Conservation (phyloP, 192 early-diverging fungal genomes). For the Gonapodya sp. region DNA sequence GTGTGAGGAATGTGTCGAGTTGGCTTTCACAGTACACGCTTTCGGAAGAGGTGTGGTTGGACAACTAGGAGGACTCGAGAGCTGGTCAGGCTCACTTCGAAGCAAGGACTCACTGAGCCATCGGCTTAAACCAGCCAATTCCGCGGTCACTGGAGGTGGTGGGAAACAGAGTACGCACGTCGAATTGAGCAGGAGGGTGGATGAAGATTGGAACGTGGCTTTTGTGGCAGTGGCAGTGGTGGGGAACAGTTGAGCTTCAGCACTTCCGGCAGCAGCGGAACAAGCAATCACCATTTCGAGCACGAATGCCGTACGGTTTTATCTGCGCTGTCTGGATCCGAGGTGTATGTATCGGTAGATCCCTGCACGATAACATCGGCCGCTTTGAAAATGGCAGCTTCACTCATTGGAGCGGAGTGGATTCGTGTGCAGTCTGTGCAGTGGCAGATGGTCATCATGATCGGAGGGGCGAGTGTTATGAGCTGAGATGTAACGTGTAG, state of each 20-base stretch:
- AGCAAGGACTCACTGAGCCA: neutral
- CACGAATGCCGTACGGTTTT: neutral
- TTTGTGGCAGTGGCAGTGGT: neutral
- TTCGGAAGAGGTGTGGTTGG: neutral
- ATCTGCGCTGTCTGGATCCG: neutral
- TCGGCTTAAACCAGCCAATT: neutral
- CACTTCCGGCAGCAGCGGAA: neutral
- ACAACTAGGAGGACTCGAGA: neutral
- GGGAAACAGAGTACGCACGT: neutral
- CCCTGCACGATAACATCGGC: neutral
- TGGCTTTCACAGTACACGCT: neutral
- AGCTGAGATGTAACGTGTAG: neutral
- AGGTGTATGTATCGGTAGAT: neutral
- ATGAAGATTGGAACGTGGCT: neutral
- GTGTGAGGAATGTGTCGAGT: neutral
- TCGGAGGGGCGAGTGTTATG: neutral
- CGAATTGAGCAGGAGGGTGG: neutral
- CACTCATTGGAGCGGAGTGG: neutral
- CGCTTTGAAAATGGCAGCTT: neutral
- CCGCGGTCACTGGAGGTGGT: neutral
- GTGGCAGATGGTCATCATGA: neutral
- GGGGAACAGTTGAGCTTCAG: neutral
- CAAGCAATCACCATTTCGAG: neutral
- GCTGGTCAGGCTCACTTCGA: neutral
- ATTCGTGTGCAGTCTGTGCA: neutral